These are phyloP conservation scores for Arachis hypogaea DNA, from an alignment of 306 rosid genomes.

Conservation along the genomic window DNA sequence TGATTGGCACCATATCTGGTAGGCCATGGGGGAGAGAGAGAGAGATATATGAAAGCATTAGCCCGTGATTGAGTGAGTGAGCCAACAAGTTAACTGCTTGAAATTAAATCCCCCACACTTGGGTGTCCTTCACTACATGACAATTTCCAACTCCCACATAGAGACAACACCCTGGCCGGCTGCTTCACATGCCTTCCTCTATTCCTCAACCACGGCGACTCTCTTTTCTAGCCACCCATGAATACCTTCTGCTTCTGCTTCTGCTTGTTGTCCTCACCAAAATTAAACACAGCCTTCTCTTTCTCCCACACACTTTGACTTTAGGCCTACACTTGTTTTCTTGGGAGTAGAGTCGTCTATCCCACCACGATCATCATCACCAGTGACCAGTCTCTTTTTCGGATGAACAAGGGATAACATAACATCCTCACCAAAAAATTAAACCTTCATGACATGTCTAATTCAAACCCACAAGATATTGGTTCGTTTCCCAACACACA, in stretches of 20 bases:
- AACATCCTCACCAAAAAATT: slow-evolving; percentile 4
- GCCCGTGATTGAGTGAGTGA: slow-evolving; percentile 43
- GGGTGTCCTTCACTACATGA: slow-evolving; percentile 26
- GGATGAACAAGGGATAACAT: slow-evolving; percentile 17
- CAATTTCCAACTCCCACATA: slow-evolving; percentile 49
- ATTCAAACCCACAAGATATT: slow-evolving; percentile 28
- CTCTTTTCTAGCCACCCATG: slow-evolving; percentile 51
- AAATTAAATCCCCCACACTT: slow-evolving; percentile 37
- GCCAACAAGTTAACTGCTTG: slow-evolving; percentile 36
- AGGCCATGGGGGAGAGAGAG: no score
- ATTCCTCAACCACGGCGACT: slow-evolving; percentile 9
- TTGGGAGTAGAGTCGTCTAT: slow-evolving; percentile 37
- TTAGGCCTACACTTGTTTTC: slow-evolving; percentile 37
- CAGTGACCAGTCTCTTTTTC: slow-evolving; percentile 43
- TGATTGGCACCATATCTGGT: no score
- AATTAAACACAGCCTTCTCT: slow-evolving; percentile 17
- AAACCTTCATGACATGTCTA: slow-evolving; percentile 43
- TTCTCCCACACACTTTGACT: slow-evolving; percentile 48
- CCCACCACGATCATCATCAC: no score
- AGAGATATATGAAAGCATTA: no score
- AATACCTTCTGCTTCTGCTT: slow-evolving; percentile 30
- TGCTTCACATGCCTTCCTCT: slow-evolving; percentile 50
- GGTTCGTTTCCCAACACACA: slow-evolving; percentile 50
- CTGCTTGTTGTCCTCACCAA: no score
- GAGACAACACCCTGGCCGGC: slow-evolving; percentile 55